phyloP scores from a whole-genome alignment of 768 basidiomycete species.

The Suillus clintonianus region DNA sequence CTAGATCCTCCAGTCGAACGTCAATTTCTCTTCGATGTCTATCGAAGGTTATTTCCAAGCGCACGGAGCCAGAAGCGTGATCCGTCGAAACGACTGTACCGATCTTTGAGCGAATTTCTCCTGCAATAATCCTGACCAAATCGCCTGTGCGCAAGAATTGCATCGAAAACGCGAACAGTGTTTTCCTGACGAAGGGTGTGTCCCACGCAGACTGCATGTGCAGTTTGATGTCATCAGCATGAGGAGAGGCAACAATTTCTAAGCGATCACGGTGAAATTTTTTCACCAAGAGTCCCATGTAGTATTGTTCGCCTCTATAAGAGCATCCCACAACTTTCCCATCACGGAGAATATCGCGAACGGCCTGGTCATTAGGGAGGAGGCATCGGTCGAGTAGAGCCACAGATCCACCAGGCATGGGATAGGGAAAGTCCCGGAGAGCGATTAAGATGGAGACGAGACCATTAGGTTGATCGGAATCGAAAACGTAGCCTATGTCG shows the following conservation, averaged over 20 bases:
- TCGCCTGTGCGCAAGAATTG: neutral
- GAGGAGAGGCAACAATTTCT: neutral
- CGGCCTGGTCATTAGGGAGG: neutral
- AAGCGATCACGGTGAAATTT: neutral
- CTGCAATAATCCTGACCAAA: neutral
- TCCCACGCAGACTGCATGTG: neutral
- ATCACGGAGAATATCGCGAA: neutral
- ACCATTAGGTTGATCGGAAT: neutral
- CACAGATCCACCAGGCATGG: neutral
- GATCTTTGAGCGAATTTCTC: neutral
- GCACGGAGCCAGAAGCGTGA: neutral
- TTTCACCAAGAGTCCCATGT: neutral
- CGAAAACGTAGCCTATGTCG: neutral
- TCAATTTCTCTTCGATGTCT: neutral
- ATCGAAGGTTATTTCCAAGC: neutral
- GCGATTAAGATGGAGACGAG: neutral
- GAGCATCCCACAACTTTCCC: neutral
- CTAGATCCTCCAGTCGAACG: neutral
- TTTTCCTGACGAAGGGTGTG: neutral
- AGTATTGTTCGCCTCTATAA: neutral
- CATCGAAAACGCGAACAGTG: neutral
- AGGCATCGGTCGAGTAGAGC: neutral
- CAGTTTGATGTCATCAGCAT: neutral
- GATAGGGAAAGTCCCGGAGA: neutral
- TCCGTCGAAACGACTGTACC: neutral